Percentiles rank a stretch among this genome's conserved stretches.
These are phyloP conservation scores for Tuber aestivum DNA, from an alignment of 495 filamentous ascomycete species.

Conservation along the genomic window DNA sequence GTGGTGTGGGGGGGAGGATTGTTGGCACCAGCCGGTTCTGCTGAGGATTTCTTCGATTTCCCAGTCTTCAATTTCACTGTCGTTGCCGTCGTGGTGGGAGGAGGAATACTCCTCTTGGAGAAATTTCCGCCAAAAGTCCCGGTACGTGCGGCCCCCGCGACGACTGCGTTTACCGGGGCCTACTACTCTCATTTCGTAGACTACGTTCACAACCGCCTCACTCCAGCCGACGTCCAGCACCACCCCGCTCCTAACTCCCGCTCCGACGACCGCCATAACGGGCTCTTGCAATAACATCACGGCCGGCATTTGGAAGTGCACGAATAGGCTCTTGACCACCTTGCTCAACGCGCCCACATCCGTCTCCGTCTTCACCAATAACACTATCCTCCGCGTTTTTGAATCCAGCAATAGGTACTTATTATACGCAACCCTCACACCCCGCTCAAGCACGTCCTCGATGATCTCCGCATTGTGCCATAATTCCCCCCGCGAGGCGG, in stretches of 20 bases:
- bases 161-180: conserved; percentile 53
- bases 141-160: conserved; percentile 64
- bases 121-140: conserved; percentile 46
- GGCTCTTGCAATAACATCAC: conserved; percentile 73
- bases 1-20: neutral
- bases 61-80: conserved; percentile 34
- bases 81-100: conserved; percentile 5
- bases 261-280: conserved; percentile 63
- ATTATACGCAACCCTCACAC: conserved; percentile 74
- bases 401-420: conserved; percentile 77
- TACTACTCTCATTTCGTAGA: conserved; percentile 87
- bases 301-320: conserved; percentile 70
- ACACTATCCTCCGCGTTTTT: conserved; percentile 61
- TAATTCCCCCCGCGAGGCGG: conserved; percentile 52
- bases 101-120: conserved; percentile 16
- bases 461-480: conserved; percentile 80
- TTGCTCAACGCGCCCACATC: conserved; percentile 73
- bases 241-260: conserved; percentile 72
- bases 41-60: conserved; percentile 43
- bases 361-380: conserved; percentile 69
- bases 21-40: conserved; percentile 34
- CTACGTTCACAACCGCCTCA: conserved; percentile 70
- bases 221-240: conserved; percentile 88
- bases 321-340: conserved; percentile 68
- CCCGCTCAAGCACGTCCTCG: conserved; percentile 80